phyloP scores from a whole-genome alignment of 2,329 filamentous ascomycete genomes.

The Fusarium sp. region DNA sequence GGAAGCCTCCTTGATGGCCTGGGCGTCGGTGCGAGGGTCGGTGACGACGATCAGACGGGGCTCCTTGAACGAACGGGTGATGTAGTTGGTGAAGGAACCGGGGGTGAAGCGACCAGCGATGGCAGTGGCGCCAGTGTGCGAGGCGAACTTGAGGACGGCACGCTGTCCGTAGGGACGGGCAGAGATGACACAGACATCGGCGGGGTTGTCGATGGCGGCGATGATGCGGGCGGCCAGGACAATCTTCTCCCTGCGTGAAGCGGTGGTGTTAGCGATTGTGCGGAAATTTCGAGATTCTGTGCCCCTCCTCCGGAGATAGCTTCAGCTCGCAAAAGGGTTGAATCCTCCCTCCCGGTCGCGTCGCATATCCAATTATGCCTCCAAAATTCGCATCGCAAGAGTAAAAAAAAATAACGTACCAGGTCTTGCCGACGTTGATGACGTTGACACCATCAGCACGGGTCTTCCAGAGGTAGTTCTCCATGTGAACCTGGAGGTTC shows the following conservation, averaged over 20 bases:
- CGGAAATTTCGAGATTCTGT: conserved; percentile 30
- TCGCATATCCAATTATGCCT: neutral
- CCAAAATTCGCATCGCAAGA: neutral
- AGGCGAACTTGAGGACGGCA: conserved; percentile 99
- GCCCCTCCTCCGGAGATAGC: conserved; percentile 33
- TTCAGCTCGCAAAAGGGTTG: conserved; percentile 1
- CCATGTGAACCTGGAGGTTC: conserved; percentile 99
- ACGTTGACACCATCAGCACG: conserved; percentile 98
- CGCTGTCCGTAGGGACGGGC: conserved; percentile 99
- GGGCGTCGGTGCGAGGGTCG: conserved; percentile 98
- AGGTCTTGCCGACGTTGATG: conserved; percentile 99
- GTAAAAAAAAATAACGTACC: conserved; percentile 66
- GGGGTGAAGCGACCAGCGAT: conserved; percentile 99
- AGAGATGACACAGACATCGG: conserved; percentile 99
- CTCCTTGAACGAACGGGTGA: conserved; percentile 99
- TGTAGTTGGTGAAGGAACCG: conserved; percentile 99
- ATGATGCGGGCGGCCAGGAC: conserved; percentile 99
- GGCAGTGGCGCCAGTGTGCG: conserved; percentile 96
- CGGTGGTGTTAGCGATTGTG: conserved; percentile 28
- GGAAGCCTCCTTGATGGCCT: conserved; percentile 99
- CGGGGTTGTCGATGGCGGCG: conserved; percentile 98
- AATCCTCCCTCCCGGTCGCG: neutral
- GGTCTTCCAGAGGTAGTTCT: conserved; percentile 99
- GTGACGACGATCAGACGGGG: conserved; percentile 99
- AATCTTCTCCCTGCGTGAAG: conserved; percentile 89